These are phyloP conservation scores for Trametes maxima DNA, from an alignment of 768 basidiomycete genomes.

Conservation along the genomic window DNA sequence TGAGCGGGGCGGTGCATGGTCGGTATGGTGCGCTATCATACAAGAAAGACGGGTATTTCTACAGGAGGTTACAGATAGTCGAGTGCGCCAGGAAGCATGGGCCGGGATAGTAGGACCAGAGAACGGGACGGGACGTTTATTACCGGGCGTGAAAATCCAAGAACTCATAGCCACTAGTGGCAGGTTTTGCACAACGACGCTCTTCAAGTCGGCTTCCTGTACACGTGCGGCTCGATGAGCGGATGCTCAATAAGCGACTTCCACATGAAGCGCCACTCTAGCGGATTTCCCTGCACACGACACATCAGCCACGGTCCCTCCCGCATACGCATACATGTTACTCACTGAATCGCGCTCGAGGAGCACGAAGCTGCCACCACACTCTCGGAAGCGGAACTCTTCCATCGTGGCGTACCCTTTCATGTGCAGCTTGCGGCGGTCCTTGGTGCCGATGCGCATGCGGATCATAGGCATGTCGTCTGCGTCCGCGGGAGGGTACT, in stretches of 20 bases:
- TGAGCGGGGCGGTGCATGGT: no score
- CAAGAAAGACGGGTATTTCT: no score
- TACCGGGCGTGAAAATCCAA: no score
- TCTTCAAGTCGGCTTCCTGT: constrained; percentile 26
- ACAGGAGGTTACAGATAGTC: no score
- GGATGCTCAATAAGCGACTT: constrained; percentile 57
- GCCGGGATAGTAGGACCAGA: no score
- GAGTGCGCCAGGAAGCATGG: no score
- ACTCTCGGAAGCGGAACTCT: constrained; percentile 50
- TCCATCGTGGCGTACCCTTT: constrained; percentile 81
- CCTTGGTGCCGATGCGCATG: constrained; percentile 69
- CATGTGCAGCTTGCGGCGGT: constrained; percentile 61
- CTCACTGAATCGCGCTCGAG: constrained; percentile 71
- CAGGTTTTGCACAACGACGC: no score
- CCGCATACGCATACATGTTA: neutral
- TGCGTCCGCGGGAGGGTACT: constrained; percentile 5
- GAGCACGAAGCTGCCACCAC: constrained; percentile 63
- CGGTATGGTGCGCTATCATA: no score
- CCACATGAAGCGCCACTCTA: constrained; percentile 80
- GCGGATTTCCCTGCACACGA: constrained; percentile 62
- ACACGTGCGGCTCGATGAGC: constrained; percentile 60
- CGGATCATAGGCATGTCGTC: constrained; percentile 14
- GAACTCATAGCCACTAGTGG: no score
- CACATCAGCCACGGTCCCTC: constrained; percentile 2
- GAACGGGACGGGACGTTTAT: no score